Evolutionary conservation across 495 filamentous ascomycete species (phyloP).

Genomic region (Aspergillus asperescens): DNA sequence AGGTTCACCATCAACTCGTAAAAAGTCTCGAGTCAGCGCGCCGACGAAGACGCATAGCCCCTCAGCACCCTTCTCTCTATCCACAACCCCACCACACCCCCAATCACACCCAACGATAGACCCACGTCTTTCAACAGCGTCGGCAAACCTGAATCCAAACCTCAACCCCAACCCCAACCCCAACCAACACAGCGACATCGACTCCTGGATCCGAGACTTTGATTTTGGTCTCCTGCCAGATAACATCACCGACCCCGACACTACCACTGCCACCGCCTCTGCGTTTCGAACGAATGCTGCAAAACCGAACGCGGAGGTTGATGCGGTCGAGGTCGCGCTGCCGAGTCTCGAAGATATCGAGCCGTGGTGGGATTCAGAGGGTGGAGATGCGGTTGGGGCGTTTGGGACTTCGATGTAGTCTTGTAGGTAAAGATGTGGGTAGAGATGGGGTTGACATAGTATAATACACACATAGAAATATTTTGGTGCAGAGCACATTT

Average conservation of each 20-base stretch:
- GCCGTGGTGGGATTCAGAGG: slow-evolving; percentile 37
- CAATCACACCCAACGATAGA: not conserved
- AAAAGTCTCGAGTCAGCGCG: slow-evolving; percentile 26
- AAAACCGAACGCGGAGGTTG: slow-evolving; percentile 17
- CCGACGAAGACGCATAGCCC: slow-evolving; percentile 1
- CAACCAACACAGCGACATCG: slow-evolving; percentile 25
- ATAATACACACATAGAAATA: no score
- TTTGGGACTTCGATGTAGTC: no score
- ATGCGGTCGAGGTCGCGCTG: slow-evolving; percentile 24
- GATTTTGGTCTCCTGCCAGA: slow-evolving; percentile 33
- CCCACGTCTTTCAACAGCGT: slow-evolving; percentile 2
- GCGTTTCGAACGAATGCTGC: slow-evolving; percentile 2
- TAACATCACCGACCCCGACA: slow-evolving; percentile 17
- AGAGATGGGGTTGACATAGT: no score
- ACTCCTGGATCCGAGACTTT: slow-evolving; percentile 31
- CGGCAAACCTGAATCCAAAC: slow-evolving; percentile 3
- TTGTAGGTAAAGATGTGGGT: no score
- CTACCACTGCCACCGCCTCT: not conserved
- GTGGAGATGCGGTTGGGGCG: not conserved
- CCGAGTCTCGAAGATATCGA: slow-evolving; percentile 36
- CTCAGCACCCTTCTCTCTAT: slow-evolving; percentile 1
- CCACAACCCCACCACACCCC: not conserved
- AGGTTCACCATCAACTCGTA: slow-evolving; percentile 20
- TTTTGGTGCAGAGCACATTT: no score
- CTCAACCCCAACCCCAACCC: not conserved